A percentile compares a stretch with the other conserved stretches of the same genome.
Evolutionary conservation across 768 basidiomycete species (phyloP).

Genomic region (Termitomyces sp.): DNA sequence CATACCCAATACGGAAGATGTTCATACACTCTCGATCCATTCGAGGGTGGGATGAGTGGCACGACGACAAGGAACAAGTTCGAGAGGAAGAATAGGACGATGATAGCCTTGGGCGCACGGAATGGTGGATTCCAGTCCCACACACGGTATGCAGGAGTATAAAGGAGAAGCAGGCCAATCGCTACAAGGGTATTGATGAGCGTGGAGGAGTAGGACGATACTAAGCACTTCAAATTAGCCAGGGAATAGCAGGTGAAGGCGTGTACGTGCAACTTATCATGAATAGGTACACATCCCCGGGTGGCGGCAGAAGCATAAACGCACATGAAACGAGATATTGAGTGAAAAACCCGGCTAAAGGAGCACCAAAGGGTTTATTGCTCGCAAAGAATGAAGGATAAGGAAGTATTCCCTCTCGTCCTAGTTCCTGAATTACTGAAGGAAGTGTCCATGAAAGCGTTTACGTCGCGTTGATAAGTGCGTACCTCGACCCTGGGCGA

Average conservation of each 20-base stretch:
- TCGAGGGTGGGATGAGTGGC: constrained; percentile 57
- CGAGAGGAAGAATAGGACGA: constrained; percentile 54
- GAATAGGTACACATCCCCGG: constrained; percentile 74
- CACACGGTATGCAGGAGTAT: constrained; percentile 34
- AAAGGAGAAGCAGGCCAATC: constrained; percentile 57
- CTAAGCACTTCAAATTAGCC: constrained; percentile 23
- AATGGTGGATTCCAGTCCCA: constrained; percentile 66
- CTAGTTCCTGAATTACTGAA: constrained; percentile 70
- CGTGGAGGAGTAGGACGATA: constrained; percentile 50
- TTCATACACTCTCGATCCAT: constrained; percentile 46
- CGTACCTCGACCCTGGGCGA: constrained; percentile 60
- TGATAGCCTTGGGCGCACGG: constrained; percentile 42
- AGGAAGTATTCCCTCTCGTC: constrained; percentile 66
- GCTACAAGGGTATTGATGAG: constrained; percentile 58
- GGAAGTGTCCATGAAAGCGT: neutral
- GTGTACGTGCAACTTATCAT: constrained; percentile 50
- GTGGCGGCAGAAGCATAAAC: constrained; percentile 51
- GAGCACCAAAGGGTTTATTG: constrained; percentile 67
- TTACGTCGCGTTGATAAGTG: too few relatives aligned
- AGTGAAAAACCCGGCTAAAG: constrained; percentile 53
- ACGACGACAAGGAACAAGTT: constrained; percentile 60
- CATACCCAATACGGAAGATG: constrained; percentile 67
- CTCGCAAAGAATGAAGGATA: constrained; percentile 63
- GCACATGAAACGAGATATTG: constrained; percentile 58
- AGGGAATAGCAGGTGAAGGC: neutral